Evolutionary conservation across 257 asterid species (phyloP), one percentile per base, ranked within the genome.

Genomic region (Ehretia macrophylla): DNA sequence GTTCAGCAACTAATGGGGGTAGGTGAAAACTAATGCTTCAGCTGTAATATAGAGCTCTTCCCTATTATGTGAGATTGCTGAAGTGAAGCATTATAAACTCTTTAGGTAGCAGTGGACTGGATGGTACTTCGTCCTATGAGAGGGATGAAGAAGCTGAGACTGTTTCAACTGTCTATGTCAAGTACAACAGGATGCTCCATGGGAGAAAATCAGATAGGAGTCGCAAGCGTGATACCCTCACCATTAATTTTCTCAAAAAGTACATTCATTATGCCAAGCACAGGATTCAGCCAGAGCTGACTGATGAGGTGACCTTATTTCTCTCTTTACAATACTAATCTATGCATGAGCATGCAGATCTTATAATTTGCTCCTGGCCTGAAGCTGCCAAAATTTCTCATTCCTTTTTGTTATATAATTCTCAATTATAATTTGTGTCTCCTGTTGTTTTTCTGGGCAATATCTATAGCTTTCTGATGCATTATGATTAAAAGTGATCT

Each of bases 221-320:
- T 49, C 89, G 80, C 17, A 87, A 87, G 71, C 84, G 77, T 18
- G 96, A 90, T 58, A 76, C 90, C 4, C 90, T 87, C 55, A 87
- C 95, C 48, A 87, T 90, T 53, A 85, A 87, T 72, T 90, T 90
- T 70, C 88, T 92, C 17, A 92, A 86, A 85, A 92, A 85, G 78
- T 92, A 77, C 78, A 92, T 88, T 51, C 94, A 88, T 69, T 88
- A 92, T 47, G 94, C 96, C 0, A 92, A 88, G 65, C 77, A 83
- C 74, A 84, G 97, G 77, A 79, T 84, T 68, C 90, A 84, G 70
- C 99, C 99, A 38, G 97, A 88, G 76, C 87, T 92, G 65, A 92
- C 97, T 66, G 95, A 86, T 69, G 99, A 92, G 97, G 99, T 92
- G 16, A 59, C 70, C 12, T 13, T 38, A 51, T 68, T 57, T 11